Evolutionary conservation across 2,329 filamentous ascomycete genomes (phyloP), one percentile per base, ranked within the genome.

Genomic region (Fulvia fulva): DNA sequence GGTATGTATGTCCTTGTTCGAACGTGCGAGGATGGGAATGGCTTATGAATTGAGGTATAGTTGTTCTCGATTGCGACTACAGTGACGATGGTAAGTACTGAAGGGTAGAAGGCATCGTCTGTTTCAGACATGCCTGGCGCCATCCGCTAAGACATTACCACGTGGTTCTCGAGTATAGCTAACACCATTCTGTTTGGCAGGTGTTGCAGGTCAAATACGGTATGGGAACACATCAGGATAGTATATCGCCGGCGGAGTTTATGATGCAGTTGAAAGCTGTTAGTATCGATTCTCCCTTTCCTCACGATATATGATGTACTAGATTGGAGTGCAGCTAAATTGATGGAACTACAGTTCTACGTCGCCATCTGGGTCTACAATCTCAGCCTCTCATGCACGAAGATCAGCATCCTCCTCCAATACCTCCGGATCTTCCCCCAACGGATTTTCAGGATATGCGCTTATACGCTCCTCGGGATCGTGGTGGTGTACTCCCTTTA

Each of bases 381-480:
- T 55, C 59, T 73, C 21, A 71, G 70, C 6, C 62, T 75, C 32
- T 69, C 66, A 19, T 72, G 71, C 56, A 75, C 75, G 26, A 80
- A 80, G 66, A 69, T 75, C 8, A 78, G 77, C 0, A 79, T 80
- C 37, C 65, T 80, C 3, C 68, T 80, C 54, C 78, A 80, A 60
- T 81, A 80, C 59, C 72, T 77, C 19, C 75, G 76, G n/a, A 73
- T 81, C 26, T 80, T 81, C 55, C 74, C 73, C 8, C 74, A 73
- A 5, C 68, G 65, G 14, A 64, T 63, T 14, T 76, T 76, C 66
- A 71, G 74, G 5, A 61, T 73, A 16, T 58, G 61, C 14, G 64
- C 70, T 44, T 69, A 65, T 21, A 63, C 61, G 12, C 30, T 71
- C 5, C 70, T 74, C 50, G 65, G 55, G 1, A 63, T 74, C 56